phyloP scores from a whole-genome alignment of 495 filamentous ascomycete genomes.

The Aspergillus sclerotiicarbonarius region DNA sequence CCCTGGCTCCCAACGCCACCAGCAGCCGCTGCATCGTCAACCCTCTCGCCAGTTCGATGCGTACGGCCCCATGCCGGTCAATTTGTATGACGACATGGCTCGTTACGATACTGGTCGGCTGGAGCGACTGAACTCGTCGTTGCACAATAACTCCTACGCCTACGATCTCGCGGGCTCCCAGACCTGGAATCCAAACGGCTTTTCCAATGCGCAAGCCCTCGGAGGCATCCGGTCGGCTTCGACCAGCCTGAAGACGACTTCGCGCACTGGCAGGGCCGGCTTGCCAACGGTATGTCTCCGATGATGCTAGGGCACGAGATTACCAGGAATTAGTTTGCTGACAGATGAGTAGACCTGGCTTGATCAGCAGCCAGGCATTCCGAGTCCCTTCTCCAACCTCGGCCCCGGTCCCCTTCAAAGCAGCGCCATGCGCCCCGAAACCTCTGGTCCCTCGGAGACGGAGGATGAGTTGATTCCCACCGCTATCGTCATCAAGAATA shows the following conservation, averaged over 20 bases:
- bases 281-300: constrained; percentile 56
- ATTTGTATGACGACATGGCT: constrained; percentile 63
- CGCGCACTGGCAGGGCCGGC: constrained; percentile 49
- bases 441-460: constrained; percentile 51
- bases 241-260: constrained; percentile 54
- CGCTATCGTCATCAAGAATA: constrained; percentile 99
- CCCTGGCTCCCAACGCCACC: constrained; percentile 60
- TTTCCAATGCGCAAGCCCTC: constrained; percentile 50
- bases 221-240: constrained; percentile 54
- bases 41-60: constrained; percentile 68
- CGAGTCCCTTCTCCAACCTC: constrained; percentile 51
- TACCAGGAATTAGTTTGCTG: constrained; percentile 5
- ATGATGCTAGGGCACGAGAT: neutral
- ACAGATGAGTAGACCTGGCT: constrained; percentile 53
- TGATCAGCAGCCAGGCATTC: constrained; percentile 55
- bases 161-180: constrained; percentile 64
- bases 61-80: constrained; percentile 59
- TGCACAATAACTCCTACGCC: constrained; percentile 51
- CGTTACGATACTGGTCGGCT: constrained; percentile 60
- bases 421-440: constrained; percentile 51
- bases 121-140: constrained; percentile 57
- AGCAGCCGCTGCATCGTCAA: constrained; percentile 65
- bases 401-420: constrained; percentile 51
- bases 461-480: constrained; percentile 94
- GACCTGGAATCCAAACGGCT: constrained; percentile 63